Percentiles rank a stretch among this genome's conserved stretches.
Evolutionary conservation across 495 filamentous ascomycete genomes (phyloP).

Genomic region (Tetracladium setigerum): DNA sequence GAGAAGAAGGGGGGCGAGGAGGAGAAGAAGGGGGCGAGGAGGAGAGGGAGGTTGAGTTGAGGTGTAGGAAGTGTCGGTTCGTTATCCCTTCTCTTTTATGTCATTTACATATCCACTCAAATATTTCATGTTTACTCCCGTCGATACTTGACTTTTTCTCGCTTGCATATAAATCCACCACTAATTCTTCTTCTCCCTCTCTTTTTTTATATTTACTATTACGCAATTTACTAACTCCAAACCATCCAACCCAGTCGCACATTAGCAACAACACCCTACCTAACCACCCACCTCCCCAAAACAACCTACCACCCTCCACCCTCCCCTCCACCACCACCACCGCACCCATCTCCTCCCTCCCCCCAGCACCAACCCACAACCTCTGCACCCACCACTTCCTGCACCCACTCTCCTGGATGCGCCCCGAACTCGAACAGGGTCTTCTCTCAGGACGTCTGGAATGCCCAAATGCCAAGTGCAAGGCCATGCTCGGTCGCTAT

Average conservation of each 20-base stretch:
- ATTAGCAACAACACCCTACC: slow-evolving; percentile 55
- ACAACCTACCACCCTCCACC: slow-evolving; percentile 6
- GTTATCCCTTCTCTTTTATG: slow-evolving; percentile 5
- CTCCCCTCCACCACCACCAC: slow-evolving; percentile 1
- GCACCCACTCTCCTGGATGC: slow-evolving; percentile 92
- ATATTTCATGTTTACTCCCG: background rate
- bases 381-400: slow-evolving; percentile 80
- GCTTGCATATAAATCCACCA: background rate
- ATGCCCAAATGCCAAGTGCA: slow-evolving; percentile 71
- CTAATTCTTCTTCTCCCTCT: too few species aligned
- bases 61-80: slow-evolving; percentile 32
- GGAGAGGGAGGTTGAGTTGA: slow-evolving; percentile 32
- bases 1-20: slow-evolving; percentile 1
- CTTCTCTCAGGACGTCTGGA: slow-evolving; percentile 73
- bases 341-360: slow-evolving; percentile 12
- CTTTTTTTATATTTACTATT: too few species aligned
- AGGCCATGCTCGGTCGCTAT: slow-evolving; percentile 78
- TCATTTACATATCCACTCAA: background rate
- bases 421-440: slow-evolving; percentile 64
- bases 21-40: slow-evolving; percentile 7
- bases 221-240: background rate
- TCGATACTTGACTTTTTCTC: slow-evolving; percentile 4
- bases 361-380: slow-evolving; percentile 12
- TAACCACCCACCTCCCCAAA: slow-evolving; percentile 43
- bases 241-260: slow-evolving; percentile 35